Percentiles rank a stretch among this genome's conserved stretches.
phyloP scores from a whole-genome alignment of 2,329 filamentous ascomycete species.

The Leptographium flavum region DNA sequence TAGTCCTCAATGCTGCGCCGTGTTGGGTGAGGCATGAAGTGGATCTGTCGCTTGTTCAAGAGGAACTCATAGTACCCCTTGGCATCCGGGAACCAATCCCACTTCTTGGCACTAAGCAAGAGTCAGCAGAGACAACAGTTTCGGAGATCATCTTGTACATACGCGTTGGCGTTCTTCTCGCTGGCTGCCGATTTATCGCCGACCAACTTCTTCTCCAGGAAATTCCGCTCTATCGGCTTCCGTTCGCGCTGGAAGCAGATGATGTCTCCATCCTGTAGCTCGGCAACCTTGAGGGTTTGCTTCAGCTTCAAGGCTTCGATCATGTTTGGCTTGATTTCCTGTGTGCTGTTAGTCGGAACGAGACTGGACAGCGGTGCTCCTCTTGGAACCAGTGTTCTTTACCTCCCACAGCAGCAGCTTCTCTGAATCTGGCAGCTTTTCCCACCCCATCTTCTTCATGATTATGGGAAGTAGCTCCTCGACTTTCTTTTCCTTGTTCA shows the following conservation, averaged over 20 bases:
- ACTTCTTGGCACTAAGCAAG: slow-evolving; percentile 18
- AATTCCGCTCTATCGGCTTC: slow-evolving; percentile 22
- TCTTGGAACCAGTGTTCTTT: slow-evolving; percentile 11
- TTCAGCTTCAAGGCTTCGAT: slow-evolving; percentile 90
- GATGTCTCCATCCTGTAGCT: slow-evolving; percentile 94
- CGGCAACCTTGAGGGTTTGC: slow-evolving; percentile 74
- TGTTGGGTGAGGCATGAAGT: slow-evolving; percentile 55
- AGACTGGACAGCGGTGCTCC: too few relatives aligned
- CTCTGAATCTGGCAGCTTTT: slow-evolving; percentile 51
- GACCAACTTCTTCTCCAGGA: slow-evolving; percentile 23
- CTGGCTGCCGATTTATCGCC: slow-evolving; percentile 18
- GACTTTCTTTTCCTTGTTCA: slow-evolving; percentile 76
- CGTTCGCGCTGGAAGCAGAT: slow-evolving; percentile 74
- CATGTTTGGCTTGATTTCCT: slow-evolving; percentile 96
- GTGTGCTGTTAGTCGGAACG: neutral
- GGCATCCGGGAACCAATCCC: slow-evolving; percentile 53
- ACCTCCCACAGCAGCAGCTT: slow-evolving; percentile 65
- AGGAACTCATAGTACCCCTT: slow-evolving; percentile 89
- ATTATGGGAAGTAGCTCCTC: slow-evolving; percentile 71
- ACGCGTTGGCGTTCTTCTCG: neutral
- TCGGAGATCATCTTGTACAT: slow-evolving; percentile 20
- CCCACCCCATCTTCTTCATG: slow-evolving; percentile 73
- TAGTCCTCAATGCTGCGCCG: slow-evolving; percentile 42
- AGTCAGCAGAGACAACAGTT: neutral
- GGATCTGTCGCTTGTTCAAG: slow-evolving; percentile 65